Evolutionary conservation across 2,329 filamentous ascomycete genomes (phyloP).

Genomic region (Fusarium chlamydosporum): DNA sequence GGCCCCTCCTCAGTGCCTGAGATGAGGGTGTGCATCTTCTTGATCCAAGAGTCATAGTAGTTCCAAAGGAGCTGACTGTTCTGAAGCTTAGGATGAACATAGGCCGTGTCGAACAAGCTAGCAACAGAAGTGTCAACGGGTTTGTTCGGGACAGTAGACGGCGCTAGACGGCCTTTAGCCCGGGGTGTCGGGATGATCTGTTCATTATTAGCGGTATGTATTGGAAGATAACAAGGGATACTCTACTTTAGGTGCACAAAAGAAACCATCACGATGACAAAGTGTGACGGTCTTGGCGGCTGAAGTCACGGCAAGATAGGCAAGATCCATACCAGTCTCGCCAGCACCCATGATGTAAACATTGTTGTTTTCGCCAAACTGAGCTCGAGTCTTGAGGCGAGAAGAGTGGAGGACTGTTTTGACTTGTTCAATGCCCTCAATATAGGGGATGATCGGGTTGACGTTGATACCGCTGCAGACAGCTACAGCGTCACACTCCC

Average conservation of each 20-base stretch:
- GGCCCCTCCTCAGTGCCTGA: slow-evolving; percentile 62
- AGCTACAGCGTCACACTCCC: slow-evolving; percentile 62
- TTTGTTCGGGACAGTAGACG: slow-evolving; percentile 53
- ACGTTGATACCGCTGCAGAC: slow-evolving; percentile 63
- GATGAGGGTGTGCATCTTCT: slow-evolving; percentile 59
- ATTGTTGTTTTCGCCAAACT: slow-evolving; percentile 58
- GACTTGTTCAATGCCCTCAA: slow-evolving; percentile 58
- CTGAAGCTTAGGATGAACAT: slow-evolving; percentile 63
- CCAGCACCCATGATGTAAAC: slow-evolving; percentile 62
- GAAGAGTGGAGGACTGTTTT: slow-evolving; percentile 61
- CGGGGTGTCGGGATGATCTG: slow-evolving; percentile 51
- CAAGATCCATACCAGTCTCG: slow-evolving; percentile 63
- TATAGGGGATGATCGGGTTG: slow-evolving; percentile 56
- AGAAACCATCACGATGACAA: slow-evolving; percentile 63
- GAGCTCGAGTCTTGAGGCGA: slow-evolving; percentile 57
- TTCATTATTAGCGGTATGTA: neutral
- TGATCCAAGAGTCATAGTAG: slow-evolving; percentile 63
- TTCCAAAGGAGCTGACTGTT: slow-evolving; percentile 60
- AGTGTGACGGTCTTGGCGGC: slow-evolving; percentile 59
- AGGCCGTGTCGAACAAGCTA: slow-evolving; percentile 66
- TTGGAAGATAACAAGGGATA: accelerated
- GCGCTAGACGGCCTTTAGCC: slow-evolving; percentile 14
- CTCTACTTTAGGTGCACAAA: slow-evolving; percentile 60
- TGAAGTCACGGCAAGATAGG: slow-evolving; percentile 61
- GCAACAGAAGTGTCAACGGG: slow-evolving; percentile 63